Conservation (phyloP, 768 basidiomycete genomes). For the Collybia sp. region DNA sequence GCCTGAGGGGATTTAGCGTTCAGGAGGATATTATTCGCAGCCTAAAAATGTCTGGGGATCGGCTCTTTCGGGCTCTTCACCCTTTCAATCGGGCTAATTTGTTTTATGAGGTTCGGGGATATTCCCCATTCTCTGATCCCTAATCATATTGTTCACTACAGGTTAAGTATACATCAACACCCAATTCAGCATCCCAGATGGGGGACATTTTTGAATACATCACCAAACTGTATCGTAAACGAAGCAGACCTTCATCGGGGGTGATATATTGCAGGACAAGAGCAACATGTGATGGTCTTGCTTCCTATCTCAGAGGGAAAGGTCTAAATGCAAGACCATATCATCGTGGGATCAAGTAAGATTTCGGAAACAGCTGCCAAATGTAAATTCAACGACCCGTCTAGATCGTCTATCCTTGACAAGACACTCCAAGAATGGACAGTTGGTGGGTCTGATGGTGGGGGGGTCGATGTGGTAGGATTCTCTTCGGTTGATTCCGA, state of each 20-base stretch:
- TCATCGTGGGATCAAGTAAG: slow-evolving; percentile 65
- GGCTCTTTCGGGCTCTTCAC: slow-evolving; percentile 61
- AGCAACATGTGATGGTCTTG: slow-evolving; percentile 62
- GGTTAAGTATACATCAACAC: slow-evolving; percentile 61
- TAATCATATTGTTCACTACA: slow-evolving; percentile 16
- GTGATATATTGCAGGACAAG: slow-evolving; percentile 77
- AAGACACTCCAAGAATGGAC: slow-evolving; percentile 60
- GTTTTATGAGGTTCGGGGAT: slow-evolving; percentile 65
- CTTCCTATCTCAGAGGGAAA: slow-evolving; percentile 56
- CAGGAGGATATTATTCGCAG: slow-evolving; percentile 68
- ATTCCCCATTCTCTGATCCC: neutral
- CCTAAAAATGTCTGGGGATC: slow-evolving; percentile 52
- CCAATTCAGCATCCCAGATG: slow-evolving; percentile 51
- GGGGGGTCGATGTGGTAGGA: slow-evolving; percentile 60
- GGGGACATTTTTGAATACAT: slow-evolving; percentile 66
- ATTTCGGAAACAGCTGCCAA: slow-evolving; percentile 1
- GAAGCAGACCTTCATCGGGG: slow-evolving; percentile 58
- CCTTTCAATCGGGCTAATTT: slow-evolving; percentile 80
- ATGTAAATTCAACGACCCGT: neutral
- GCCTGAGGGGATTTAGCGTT: slow-evolving; percentile 51
- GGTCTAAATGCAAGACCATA: slow-evolving; percentile 69
- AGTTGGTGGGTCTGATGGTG: slow-evolving; percentile 42
- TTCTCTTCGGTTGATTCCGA: slow-evolving; percentile 1
- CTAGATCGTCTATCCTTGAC: slow-evolving; percentile 47
- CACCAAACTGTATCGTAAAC: slow-evolving; percentile 50